phyloP scores from a whole-genome alignment of 495 filamentous ascomycete species.

The Glonium stellatum region DNA sequence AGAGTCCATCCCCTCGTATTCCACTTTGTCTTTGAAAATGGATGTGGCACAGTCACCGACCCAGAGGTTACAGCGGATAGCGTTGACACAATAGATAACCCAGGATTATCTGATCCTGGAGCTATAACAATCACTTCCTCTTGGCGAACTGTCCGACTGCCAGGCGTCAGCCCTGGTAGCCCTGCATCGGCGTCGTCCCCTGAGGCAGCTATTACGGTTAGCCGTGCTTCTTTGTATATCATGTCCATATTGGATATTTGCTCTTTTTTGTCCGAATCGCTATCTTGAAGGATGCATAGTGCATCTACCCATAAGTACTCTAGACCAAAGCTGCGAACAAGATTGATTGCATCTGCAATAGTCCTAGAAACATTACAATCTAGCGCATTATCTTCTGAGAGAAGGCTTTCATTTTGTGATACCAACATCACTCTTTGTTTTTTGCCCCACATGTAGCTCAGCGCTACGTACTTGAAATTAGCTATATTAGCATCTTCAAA shows the following conservation, averaged over 20 bases:
- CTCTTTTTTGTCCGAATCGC: neutral
- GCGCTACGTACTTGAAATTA: neutral
- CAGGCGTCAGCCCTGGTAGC: neutral
- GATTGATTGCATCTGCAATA: conserved; percentile 4
- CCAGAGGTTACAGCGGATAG: neutral
- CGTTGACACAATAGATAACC: neutral
- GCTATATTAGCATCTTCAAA: neutral
- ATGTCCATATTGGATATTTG: conserved; percentile 7
- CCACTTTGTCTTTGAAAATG: neutral
- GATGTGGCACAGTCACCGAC: neutral
- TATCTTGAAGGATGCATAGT: conserved; percentile 11
- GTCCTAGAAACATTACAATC: neutral
- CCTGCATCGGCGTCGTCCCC: neutral
- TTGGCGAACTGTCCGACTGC: neutral
- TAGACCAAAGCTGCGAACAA: neutral
- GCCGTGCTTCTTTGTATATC: neutral
- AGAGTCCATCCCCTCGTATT: neutral
- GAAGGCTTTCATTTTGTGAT: neutral
- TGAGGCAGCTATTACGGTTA: neutral
- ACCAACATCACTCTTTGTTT: neutral
- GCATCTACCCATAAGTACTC: conserved; percentile 8
- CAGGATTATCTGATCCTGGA: neutral
- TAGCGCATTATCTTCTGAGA: neutral
- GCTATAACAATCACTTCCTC: neutral
- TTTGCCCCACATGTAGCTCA: neutral